Base-by-base conservation (phyloP, 805 yeast species). In the Helenozyma rhizophorensis region DNA sequence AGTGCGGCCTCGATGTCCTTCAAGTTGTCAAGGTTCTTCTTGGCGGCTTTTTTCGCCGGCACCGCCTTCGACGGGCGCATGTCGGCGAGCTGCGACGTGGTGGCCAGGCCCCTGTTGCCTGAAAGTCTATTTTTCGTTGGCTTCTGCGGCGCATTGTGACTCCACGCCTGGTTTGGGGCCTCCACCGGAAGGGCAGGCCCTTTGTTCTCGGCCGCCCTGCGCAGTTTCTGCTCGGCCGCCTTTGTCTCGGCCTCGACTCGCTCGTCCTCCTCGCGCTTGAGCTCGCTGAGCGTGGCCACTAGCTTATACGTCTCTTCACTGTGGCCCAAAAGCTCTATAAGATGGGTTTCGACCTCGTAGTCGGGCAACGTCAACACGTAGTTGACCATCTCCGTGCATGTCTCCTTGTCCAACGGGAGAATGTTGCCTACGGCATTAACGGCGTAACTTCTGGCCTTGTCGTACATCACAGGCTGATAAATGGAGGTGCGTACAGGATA, bases 1-100 rank as follows among this genome's bases (percentile, higher is more conserved):
- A 83, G 57, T 0, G 79, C 78, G 1, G 76, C 74, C 37, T 83
- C 88, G 6, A 83, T 69, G 37, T 83, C 90, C 29, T 75, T 67
- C 34, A 83, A 53, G 16, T 33, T 71, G 24, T 74, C 79, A 6
- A 78, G 53, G 48, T 72, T 77, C 41, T 61, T 68, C 55, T 56
- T 68, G 51, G 59, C 65, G 40, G 45, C 53, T 39, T 48, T 56
- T 45, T 50, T 62, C 31, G 48, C 56, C 44, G 37, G 62, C 36
- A 30, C 30, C 25, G 53, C 45, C 13, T 44, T 48, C 3, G 60
- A 48, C 1, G 70, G 71, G 21, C 61, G 68, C 29, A 46, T 9
- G 17, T 62, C 72, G 3, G 76, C 40, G 23, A 76, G 50, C 37
- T 74, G 72, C 0, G 80, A 72, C 0, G 75, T 72, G 0, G 72